Evolutionary conservation across 1,139 yeast genomes (phyloP).

Genomic region (Lodderomyces orthopsilosis): DNA sequence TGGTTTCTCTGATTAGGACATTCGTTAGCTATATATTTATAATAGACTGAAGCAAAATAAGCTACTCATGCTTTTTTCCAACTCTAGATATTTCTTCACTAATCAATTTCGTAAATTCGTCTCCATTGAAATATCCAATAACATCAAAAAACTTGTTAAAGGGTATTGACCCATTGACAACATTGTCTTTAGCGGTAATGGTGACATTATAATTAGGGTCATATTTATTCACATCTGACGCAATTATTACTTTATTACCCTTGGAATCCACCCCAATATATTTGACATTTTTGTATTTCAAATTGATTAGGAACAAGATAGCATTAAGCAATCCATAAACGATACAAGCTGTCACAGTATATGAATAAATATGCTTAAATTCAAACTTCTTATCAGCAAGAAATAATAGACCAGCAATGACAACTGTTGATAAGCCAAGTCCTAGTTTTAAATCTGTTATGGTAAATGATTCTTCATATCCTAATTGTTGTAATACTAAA

Average conservation of each 20-base stretch:
- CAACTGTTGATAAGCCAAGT: conserved; percentile 66
- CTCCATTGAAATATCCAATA: conserved; percentile 45
- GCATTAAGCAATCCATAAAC: conserved; percentile 57
- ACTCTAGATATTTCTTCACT: conserved; percentile 21
- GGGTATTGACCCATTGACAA: conserved; percentile 21
- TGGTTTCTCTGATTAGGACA: not conserved
- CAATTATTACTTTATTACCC: conserved; percentile 34
- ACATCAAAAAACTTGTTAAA: conserved; percentile 47
- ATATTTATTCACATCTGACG: conserved; percentile 37
- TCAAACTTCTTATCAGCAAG: conserved; percentile 61
- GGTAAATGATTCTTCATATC: conserved; percentile 59
- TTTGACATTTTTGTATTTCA: conserved; percentile 48
- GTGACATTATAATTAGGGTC: conserved; percentile 36
- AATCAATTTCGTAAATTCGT: conserved; percentile 34
- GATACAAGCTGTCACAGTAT: conserved; percentile 35
- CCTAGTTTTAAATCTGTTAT: conserved; percentile 63
- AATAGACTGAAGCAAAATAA: conserved; percentile 5
- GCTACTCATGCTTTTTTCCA: conserved; percentile 16
- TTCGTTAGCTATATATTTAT: conserved; percentile 1
- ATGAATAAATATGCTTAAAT: conserved; percentile 37
- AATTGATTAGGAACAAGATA: conserved; percentile 45
- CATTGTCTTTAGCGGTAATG: conserved; percentile 27
- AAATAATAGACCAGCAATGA: conserved; percentile 64
- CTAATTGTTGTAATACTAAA: conserved; percentile 48
- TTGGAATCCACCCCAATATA: conserved; percentile 53